Base-by-base conservation (phyloP, 179 eudicot genomes). In the Kewa caespitosa region DNA sequence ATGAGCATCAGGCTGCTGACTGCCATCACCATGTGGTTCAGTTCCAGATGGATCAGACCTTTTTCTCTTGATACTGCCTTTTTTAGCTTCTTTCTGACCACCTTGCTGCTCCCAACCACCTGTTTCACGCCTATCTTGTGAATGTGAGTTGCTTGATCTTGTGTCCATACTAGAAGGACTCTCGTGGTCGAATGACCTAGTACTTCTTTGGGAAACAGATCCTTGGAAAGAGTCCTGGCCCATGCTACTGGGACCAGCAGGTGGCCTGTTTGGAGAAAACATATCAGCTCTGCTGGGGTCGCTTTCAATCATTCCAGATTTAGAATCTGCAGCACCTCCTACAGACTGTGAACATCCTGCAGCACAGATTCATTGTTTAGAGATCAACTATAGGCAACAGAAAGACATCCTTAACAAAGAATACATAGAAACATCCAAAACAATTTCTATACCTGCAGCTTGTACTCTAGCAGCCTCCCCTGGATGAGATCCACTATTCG, bases 131-230 rank as follows among this genome's bases (percentile, higher is more conserved):
- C 89, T 87, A 80, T 90, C 95, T 69, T 86, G 88, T 10, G 92
- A 81, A 54, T 83, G 84, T 30, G 91, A 88, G 78, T 80, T 88
- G 52, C 86, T 81, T 61, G 93, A 87, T 76, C 88, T 89, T 39
- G 90, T 89, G 55, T 89, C 96, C 30, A 89, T 81, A 83, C 96
- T 91, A 59, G 93, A 86, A 64, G 96, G 91, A 81, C 96, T 91
- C 84, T 87, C 96, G 70, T 89, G 90, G 60, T 85, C 94, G 62
- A 80, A 70, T 39, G 89, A 87, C 77, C 78, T 87, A 57, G 82
- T 80, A 85, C 85, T 82, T 74, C 86, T 83, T 81, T 90, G 92
- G 62, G 91, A 78, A 48, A 79, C 82, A 75, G 90, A 77, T 65
- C 92, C 96, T 73, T 88, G 96, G 81, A 87, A 84, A 52, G 84